Evolutionary conservation across 1,284 basidiomycete genomes (phyloP).

Genomic region (Leccinum griseonigrum): DNA sequence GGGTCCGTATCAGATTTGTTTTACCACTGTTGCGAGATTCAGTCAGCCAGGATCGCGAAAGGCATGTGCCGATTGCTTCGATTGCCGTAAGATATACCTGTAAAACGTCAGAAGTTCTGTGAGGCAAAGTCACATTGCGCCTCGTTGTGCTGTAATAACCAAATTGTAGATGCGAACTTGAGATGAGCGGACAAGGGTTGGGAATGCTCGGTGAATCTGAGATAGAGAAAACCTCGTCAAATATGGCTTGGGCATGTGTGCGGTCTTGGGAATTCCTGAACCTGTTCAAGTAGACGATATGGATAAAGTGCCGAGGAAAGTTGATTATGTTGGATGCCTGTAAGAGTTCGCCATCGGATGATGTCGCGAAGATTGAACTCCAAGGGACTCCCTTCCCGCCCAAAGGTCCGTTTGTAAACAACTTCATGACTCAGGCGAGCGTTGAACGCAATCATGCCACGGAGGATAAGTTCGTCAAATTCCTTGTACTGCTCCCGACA

Average conservation of each 20-base stretch:
- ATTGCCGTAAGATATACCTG: slow-evolving; percentile 67
- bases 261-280: slow-evolving; percentile 80
- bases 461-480: slow-evolving; percentile 53
- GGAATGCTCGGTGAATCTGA: slow-evolving; percentile 17
- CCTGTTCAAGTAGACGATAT: slow-evolving; percentile 79
- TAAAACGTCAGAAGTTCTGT: slow-evolving; percentile 50
- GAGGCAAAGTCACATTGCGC: slow-evolving; percentile 36
- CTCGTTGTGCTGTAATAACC: slow-evolving; percentile 66
- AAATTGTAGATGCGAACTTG: slow-evolving; percentile 65
- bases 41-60: slow-evolving; percentile 84
- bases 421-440: slow-evolving; percentile 70
- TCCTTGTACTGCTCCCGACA: slow-evolving; percentile 75
- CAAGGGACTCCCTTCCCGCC: slow-evolving; percentile 89
- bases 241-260: slow-evolving; percentile 57
- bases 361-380: slow-evolving; percentile 98
- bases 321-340: slow-evolving; percentile 40
- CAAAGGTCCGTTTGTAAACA: slow-evolving; percentile 69
- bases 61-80: slow-evolving; percentile 75
- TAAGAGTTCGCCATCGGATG: slow-evolving; percentile 76
- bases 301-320: slow-evolving; percentile 48
- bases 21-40: slow-evolving; percentile 81
- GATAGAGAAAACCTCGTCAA: slow-evolving; percentile 58
- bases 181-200: slow-evolving; percentile 35
- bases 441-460: slow-evolving; percentile 87
- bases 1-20: slow-evolving; percentile 67